Conservation (phyloP, 2,329 filamentous ascomycete species). For the Hawksworthiomyces lignivorus region DNA sequence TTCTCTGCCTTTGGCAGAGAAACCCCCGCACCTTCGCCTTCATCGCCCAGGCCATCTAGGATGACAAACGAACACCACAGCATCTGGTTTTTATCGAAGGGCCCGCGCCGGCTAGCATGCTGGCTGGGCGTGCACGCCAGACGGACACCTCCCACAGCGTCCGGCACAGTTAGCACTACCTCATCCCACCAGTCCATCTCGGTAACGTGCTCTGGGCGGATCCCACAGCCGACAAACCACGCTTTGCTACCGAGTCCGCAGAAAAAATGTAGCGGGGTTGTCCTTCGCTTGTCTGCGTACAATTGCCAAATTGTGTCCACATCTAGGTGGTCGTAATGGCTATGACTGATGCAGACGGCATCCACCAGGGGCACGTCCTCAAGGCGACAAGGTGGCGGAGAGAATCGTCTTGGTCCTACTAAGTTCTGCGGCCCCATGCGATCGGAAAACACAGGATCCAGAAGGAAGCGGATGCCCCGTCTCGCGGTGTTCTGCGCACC, state of each 20-base stretch:
- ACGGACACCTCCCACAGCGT: conserved; percentile 32
- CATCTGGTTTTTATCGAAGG: conserved; percentile 52
- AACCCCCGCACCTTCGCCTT: no score
- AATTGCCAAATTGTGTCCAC: conserved; percentile 34
- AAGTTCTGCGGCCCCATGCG: conserved; percentile 32
- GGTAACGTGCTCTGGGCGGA: conserved; percentile 46
- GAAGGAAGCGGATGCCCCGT: conserved; percentile 36
- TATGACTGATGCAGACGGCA: conserved; percentile 44
- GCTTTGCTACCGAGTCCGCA: conserved; percentile 57
- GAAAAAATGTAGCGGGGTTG: conserved; percentile 46
- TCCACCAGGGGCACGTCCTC: conserved; percentile 44
- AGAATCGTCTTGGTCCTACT: conserved; percentile 42
- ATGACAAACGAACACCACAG: conserved; percentile 63
- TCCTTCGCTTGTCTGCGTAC: conserved; percentile 24
- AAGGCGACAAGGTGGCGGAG: conserved; percentile 39
- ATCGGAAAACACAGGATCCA: conserved; percentile 46
- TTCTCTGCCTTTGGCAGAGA: no score
- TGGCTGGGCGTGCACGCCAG: conserved; percentile 63
- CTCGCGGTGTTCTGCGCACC: neutral
- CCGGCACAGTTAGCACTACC: conserved; percentile 22
- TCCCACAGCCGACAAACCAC: conserved; percentile 56
- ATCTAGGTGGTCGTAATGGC: conserved; percentile 51
- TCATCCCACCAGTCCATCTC: conserved; percentile 74
- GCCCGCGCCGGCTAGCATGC: conserved; percentile 51
- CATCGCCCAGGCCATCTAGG: no score